A percentile compares a stretch with the other conserved stretches of the same genome.
Conservation (phyloP, 805 yeast genomes). For the Hanseniaspora valbyensis region DNA sequence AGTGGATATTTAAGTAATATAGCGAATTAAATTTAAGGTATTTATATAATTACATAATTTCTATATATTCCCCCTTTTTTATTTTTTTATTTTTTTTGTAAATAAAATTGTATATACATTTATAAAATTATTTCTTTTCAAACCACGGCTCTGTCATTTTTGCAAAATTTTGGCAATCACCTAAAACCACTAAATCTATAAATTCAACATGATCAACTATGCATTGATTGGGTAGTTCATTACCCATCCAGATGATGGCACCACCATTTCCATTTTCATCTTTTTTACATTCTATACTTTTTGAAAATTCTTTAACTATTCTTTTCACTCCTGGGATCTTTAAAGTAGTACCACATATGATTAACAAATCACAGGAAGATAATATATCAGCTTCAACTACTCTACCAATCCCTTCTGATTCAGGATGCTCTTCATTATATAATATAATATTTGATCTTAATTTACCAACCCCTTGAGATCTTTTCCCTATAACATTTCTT, state of each 20-base stretch:
- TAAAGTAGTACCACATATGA: conserved; percentile 76
- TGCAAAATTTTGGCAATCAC: conserved; percentile 54
- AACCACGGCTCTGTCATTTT: conserved; percentile 13
- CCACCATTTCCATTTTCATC: conserved; percentile 35
- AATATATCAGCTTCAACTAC: conserved; percentile 57
- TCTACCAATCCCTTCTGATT: conserved; percentile 75
- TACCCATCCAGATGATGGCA: conserved; percentile 50
- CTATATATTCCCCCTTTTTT: no score
- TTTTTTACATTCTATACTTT: conserved; percentile 39
- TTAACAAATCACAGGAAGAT: conserved; percentile 59
- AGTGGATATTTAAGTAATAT: no score
- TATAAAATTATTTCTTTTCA: background rate
- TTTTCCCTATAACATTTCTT: conserved; percentile 51
- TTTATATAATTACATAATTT: background rate
- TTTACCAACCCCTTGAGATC: conserved; percentile 50
- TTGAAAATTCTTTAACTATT: conserved; percentile 49
- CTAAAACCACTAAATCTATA: conserved; percentile 49
- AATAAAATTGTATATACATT: no score
- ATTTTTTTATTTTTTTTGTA: no score
- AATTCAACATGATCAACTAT: conserved; percentile 40
- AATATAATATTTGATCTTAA: conserved; percentile 56
- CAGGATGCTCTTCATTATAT: conserved; percentile 73
- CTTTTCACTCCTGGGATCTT: conserved; percentile 66
- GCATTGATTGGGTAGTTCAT: conserved; percentile 43
- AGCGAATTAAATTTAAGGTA: no score